phyloP scores from a whole-genome alignment of 1,284 basidiomycete genomes.

The Sanguinoderma infundibulare region DNA sequence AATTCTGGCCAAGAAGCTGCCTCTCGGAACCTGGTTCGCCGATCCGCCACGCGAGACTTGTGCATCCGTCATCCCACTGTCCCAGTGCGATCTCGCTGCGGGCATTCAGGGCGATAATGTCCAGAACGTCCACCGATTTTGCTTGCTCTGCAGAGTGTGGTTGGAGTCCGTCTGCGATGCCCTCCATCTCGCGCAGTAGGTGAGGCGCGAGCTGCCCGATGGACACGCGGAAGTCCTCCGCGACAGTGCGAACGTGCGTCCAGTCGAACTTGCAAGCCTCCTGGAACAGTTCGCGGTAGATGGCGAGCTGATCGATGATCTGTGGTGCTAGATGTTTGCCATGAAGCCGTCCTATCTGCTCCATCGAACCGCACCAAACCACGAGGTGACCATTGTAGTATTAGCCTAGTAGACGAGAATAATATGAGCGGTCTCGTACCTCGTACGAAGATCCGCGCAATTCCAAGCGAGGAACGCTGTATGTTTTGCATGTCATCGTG shows the following conservation, averaged over 20 bases:
- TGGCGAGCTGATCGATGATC: slow-evolving; percentile 36
- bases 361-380: neutral
- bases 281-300: slow-evolving; percentile 39
- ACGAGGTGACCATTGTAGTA: neutral
- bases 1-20: slow-evolving; percentile 42
- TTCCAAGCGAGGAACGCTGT: slow-evolving; percentile 3
- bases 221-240: slow-evolving; percentile 31
- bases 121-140: slow-evolving; percentile 30
- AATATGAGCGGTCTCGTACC: neutral
- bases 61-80: slow-evolving; percentile 43
- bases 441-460: slow-evolving; percentile 12
- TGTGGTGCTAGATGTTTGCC: slow-evolving; percentile 33
- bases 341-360: slow-evolving; percentile 37
- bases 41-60: slow-evolving; percentile 37
- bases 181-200: slow-evolving; percentile 39
- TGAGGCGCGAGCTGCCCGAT: slow-evolving; percentile 35
- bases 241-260: slow-evolving; percentile 34
- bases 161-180: slow-evolving; percentile 36
- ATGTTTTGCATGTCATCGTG: slow-evolving; percentile 4
- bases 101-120: slow-evolving; percentile 41
- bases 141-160: neutral
- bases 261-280: slow-evolving; percentile 38
- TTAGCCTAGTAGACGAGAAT: neutral
- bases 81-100: slow-evolving; percentile 44
- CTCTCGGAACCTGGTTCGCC: slow-evolving; percentile 17